These are phyloP conservation scores for Fusarium papillatum DNA, from an alignment of 2,329 filamentous ascomycete genomes.

Conservation along the genomic window DNA sequence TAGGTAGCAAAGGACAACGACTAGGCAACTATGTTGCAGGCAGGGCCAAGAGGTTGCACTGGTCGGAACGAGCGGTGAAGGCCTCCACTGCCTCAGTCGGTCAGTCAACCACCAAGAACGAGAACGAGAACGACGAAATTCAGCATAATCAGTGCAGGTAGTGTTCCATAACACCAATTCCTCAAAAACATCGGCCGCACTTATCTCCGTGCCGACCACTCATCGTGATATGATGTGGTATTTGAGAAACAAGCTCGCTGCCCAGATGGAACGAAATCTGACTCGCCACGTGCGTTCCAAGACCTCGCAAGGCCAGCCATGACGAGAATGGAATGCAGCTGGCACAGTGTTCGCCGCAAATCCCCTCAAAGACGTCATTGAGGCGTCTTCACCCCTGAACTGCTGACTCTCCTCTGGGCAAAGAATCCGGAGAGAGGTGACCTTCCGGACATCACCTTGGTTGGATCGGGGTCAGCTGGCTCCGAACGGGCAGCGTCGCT, in stretches of 20 bases:
- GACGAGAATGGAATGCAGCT: conserved; percentile 2
- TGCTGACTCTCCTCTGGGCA: background rate
- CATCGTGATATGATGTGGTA: background rate
- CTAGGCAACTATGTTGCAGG: background rate
- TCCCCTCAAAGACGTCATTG: conserved; percentile 2
- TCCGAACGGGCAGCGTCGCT: conserved; percentile 20
- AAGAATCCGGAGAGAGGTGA: background rate
- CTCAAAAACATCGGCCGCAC: background rate
- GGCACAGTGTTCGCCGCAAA: conserved; percentile 16
- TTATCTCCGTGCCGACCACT: background rate
- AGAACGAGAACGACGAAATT: background rate
- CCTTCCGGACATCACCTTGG: conserved; percentile 6
- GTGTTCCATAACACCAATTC: background rate
- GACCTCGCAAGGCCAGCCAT: background rate
- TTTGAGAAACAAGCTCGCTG: background rate
- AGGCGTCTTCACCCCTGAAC: background rate
- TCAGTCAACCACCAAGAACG: background rate
- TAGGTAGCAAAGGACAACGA: background rate
- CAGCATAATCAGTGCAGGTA: background rate
- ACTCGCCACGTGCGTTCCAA: conserved; percentile 6
- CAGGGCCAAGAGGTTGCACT: background rate
- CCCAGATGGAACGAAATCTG: conserved; percentile 7
- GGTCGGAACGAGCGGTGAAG: background rate
- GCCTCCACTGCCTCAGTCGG: background rate
- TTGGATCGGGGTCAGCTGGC: conserved; percentile 27